Conservation (phyloP, 176 grass and related monocot genomes). For the Avena insularis region DNA sequence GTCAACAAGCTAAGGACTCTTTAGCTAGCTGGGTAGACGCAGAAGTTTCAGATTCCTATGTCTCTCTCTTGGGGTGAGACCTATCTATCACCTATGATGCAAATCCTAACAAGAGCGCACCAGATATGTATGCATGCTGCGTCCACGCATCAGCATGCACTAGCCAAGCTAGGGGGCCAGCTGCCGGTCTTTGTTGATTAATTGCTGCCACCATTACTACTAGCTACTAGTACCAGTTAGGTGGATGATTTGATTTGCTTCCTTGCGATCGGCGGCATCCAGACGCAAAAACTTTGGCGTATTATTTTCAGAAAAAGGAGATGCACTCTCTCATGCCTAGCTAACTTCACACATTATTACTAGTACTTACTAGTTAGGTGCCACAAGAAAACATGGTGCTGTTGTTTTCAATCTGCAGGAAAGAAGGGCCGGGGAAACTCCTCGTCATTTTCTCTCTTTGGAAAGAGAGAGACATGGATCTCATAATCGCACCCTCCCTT, state of each 20-base stretch:
- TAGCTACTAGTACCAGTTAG: constrained; percentile 22
- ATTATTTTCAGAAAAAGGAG: neutral
- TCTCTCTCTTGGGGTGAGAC: constrained; percentile 8
- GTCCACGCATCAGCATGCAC: constrained; percentile 55
- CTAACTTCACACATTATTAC: neutral
- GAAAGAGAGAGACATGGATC: neutral
- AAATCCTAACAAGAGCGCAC: constrained; percentile 63
- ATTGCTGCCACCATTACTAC: constrained; percentile 32
- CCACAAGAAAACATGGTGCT: neutral
- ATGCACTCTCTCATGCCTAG: too few species aligned
- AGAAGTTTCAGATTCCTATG: constrained; percentile 38
- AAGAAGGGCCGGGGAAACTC: constrained; percentile 27
- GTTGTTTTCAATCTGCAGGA: constrained; percentile 40
- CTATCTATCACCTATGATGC: constrained; percentile 29
- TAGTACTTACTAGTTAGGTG: neutral
- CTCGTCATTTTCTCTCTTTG: constrained; percentile 32
- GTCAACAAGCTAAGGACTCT: constrained; percentile 40
- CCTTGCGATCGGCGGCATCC: neutral
- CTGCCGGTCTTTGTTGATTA: constrained; percentile 12
- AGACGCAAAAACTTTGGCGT: neutral
- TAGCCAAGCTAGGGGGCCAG: constrained; percentile 36
- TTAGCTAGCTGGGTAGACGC: neutral
- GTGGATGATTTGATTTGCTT: constrained; percentile 1
- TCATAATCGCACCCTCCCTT: neutral
- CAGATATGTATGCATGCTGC: neutral